Base-by-base conservation (phyloP, 106 monocot species). In the Gastrodia elata region DNA sequence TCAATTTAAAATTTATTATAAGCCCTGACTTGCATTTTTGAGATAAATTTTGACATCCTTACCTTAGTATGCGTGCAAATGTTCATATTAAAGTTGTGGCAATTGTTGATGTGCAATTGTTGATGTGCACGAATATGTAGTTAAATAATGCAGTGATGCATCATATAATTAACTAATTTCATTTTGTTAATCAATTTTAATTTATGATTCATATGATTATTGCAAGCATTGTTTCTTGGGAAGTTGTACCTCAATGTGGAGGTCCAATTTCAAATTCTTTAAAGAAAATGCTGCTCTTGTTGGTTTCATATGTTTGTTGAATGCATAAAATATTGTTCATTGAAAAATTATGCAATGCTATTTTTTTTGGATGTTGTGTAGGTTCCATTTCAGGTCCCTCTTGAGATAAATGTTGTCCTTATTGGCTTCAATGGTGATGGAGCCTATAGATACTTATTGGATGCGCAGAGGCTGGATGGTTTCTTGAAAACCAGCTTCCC, bases 371-470 rank as follows among this genome's bases (percentile, higher is more conserved):
- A 55, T 77, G 9, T 57, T 27, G 30, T 84, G 80, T 82, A 95
- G 94, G 95, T 96, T n/a, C 96, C 96, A 40, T 96, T 96, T 80
- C 92, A 96, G 78, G 92, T 92, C 20, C 96, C 96, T 27, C 92
- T 96, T 39, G 96, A 96, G 86, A 86, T 90, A 4, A 96, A 92
- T 71, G 69, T 92, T 65, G 92, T 96, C 41, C 89, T 96, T 18
- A 72, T 96, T 64, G 96, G 96, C 68, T 88, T 96, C 27, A 84
- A 83, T 77, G 89, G 84, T 25, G 96, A 96, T 83, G 89, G 92
- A 32, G 96, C 88, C 1, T 92, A 96, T 71, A 82, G 96, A 57
- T 96, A 87, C 77, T 10, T 48, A 10, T 57, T 96, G 61, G 88
- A 96, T 71, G 78, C 86, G 5, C 85, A 73, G 39, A 90, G 86